phyloP scores from a whole-genome alignment of 2,329 filamentous ascomycete species.

The Colletotrichum tropicale region DNA sequence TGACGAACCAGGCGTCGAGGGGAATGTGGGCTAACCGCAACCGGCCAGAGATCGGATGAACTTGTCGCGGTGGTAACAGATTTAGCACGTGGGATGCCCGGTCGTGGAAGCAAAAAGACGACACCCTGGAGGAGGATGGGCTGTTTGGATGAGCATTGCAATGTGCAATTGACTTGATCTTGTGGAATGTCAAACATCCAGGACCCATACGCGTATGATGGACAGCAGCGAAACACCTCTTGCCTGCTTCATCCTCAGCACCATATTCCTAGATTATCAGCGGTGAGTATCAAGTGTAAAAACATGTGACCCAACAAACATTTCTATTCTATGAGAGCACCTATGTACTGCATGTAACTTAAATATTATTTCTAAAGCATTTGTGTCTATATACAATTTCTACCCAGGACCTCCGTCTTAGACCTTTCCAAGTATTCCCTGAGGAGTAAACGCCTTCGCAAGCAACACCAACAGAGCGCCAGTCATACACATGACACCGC shows the following conservation, averaged over 20 bases:
- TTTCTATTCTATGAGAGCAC: not conserved
- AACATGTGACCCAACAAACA: accelerated
- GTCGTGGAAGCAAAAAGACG: not conserved
- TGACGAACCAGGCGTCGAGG: not conserved
- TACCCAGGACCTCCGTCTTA: not conserved
- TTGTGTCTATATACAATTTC: accelerated
- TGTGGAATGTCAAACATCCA: not conserved
- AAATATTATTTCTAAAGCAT: not conserved
- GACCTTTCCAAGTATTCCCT: not conserved
- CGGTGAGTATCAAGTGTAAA: not conserved
- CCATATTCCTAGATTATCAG: not conserved
- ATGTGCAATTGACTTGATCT: not conserved
- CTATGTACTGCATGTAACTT: not conserved
- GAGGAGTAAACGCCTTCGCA: not conserved
- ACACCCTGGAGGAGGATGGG: not conserved
- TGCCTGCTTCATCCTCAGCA: not conserved
- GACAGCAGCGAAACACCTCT: not conserved
- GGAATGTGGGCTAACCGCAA: conserved; percentile 4
- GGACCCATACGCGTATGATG: not conserved
- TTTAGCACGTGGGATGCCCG: not conserved
- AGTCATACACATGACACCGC: conserved; percentile 24
- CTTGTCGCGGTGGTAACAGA: not conserved
- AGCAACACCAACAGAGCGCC: not conserved
- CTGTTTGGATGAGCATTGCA: not conserved
- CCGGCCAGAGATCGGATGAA: not conserved